These are phyloP conservation scores for Candida lessepsii DNA, from an alignment of 805 yeast species.

Conservation along the genomic window DNA sequence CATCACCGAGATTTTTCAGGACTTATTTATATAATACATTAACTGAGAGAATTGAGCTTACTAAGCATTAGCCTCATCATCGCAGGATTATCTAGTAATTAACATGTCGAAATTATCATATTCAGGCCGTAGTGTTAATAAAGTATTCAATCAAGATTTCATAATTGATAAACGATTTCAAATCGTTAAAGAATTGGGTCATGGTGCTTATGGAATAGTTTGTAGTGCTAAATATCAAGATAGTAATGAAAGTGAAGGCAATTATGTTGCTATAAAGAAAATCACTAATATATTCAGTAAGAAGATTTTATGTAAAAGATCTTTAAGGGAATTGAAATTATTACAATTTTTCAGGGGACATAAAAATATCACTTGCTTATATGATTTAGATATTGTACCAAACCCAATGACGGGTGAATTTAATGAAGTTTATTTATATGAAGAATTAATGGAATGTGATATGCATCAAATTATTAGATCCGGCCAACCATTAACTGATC, in stretches of 20 bases:
- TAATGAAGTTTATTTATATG: constrained; percentile 90
- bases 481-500: constrained; percentile 89
- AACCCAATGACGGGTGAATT: constrained; percentile 59
- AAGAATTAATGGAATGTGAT: constrained; percentile 98
- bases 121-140: constrained; percentile 37
- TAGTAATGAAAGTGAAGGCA: constrained; percentile 38
- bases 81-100: too few species aligned
- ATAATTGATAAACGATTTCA: constrained; percentile 86
- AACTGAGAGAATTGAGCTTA: too few species aligned
- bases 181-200: constrained; percentile 90
- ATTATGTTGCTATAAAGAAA: constrained; percentile 85
- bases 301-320: constrained; percentile 87
- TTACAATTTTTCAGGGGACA: constrained; percentile 94
- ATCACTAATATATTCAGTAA: constrained; percentile 92
- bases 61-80: too few species aligned
- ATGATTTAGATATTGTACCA: constrained; percentile 90
- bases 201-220: constrained; percentile 97
- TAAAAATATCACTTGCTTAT: constrained; percentile 91
- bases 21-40: too few species aligned
- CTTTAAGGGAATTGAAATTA: constrained; percentile 85
- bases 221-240: constrained; percentile 90
- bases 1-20: constrained; percentile 5
- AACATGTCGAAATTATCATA: constrained; percentile 11
- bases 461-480: constrained; percentile 96
- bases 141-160: constrained; percentile 77